Conservation (phyloP, 2,329 filamentous ascomycete genomes). For the Ceratocystis destructans region DNA sequence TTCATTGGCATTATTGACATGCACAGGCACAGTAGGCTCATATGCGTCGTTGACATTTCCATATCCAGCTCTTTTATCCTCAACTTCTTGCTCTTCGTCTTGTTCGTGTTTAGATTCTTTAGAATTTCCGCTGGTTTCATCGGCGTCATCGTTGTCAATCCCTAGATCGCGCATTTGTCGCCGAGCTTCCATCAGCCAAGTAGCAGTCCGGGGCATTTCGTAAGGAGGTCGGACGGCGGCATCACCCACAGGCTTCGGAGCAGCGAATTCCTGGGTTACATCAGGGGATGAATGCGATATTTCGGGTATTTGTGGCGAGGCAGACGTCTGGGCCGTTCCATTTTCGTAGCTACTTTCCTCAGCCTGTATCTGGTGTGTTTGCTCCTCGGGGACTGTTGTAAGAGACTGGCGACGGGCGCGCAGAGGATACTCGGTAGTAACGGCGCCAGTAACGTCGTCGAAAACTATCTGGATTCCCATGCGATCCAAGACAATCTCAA, state of each 20-base stretch:
- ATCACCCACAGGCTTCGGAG: background rate
- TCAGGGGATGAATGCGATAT: constrained; percentile 16
- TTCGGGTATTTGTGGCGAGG: constrained; percentile 16
- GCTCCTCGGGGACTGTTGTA: constrained; percentile 17
- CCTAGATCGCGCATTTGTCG: constrained; percentile 17
- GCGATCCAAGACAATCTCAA: constrained; percentile 50
- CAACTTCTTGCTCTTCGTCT: constrained; percentile 5
- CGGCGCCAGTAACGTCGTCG: constrained; percentile 23
- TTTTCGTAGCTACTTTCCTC: constrained; percentile 17
- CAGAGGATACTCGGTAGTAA: constrained; percentile 17
- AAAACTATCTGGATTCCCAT: constrained; percentile 62
- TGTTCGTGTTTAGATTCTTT: constrained; percentile 8
- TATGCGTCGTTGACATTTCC: constrained; percentile 13
- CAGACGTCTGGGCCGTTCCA: constrained; percentile 8
- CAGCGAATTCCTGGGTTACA: constrained; percentile 5
- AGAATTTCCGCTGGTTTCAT: background rate
- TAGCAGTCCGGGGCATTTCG: constrained; percentile 8
- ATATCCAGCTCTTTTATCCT: constrained; percentile 1
- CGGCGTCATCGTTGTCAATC: constrained; percentile 12
- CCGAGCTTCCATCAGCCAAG: constrained; percentile 15
- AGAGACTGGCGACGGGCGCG: constrained; percentile 13
- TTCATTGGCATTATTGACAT: background rate
- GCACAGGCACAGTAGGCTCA: constrained; percentile 14
- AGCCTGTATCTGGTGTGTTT: constrained; percentile 15
- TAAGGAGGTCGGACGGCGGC: background rate